Base-by-base conservation (phyloP, 2,329 filamentous ascomycete species). In the Xylaria sp. region DNA sequence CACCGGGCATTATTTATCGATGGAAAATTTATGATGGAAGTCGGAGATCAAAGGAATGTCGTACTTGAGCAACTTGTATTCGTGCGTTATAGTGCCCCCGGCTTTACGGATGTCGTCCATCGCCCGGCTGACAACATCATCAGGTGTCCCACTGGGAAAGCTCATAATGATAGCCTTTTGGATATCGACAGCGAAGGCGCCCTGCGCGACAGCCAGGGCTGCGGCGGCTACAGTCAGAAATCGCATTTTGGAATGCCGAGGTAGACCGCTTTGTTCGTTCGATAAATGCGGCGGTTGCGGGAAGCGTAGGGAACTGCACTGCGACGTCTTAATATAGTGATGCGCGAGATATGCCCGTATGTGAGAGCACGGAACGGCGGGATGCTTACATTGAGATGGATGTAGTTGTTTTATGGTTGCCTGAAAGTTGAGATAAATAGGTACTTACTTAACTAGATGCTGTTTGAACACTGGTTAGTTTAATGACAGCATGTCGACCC, bases 1-100 rank as follows among this genome's bases (percentile, higher is more conserved):
- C 42, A 10, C 17, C n/a, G 5, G 23, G 17, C 40, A 42, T 33
- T 26, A 31, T n/a, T 17, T 36, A 3, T 59, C 38, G 7, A 60
- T 31, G 60, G 42, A 6, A 9, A 56, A 11, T 15, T 7, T 20
- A 54, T 17, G 11, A 26, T 53, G 23, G 73, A 51, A 38, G 17
- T 48, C 31, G 57, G 42, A 17, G 54, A 53, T 31, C 15, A n/a
- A 68, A 20, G n/a, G 42, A 61, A 26, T 46, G 4, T 28, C 89
- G 78, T 86, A 93, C 91, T 89, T 88, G 80, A 90, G 87, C 66
- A 90, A 77, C 56, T 83, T 82, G 80, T 93, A 96, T 76, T 90
- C 87, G 82, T 97, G 93, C 26, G 92, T 96, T 74, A 97, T 93
- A 59, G 87, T 81, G 46, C 93, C 93, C 59, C 92, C 92, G 46